Conservation (phyloP, 441 rosid species). For the Adansonia grandidieri region DNA sequence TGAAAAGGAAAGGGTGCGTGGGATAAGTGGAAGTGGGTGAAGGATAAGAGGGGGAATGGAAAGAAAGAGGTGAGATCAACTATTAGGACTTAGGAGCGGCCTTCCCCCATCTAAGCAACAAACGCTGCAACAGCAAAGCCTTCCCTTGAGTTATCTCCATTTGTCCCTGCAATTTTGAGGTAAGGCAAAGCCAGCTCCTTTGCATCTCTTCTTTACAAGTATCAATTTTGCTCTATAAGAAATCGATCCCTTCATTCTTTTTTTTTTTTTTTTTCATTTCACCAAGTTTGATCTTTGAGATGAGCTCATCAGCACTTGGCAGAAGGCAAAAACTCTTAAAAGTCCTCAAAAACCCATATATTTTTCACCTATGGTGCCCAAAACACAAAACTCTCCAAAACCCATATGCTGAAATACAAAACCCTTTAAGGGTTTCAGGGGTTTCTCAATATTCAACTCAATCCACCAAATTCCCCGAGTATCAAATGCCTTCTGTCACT, state of each 20-base stretch:
- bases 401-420: constrained; percentile 36
- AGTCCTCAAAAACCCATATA: constrained; percentile 25
- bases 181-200: background rate
- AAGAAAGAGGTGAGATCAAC: too few relatives aligned
- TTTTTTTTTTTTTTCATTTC: background rate
- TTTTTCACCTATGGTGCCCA: constrained; percentile 13
- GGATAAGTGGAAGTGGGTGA: too few relatives aligned
- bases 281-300: constrained; percentile 26
- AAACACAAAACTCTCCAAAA: constrained; percentile 35
- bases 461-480: constrained; percentile 71
- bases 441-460: constrained; percentile 51
- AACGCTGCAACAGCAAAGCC: background rate
- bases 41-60: too few relatives aligned
- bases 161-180: background rate
- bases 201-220: background rate
- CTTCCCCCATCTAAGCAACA: too few relatives aligned
- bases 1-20: too few relatives aligned
- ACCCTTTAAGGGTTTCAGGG: constrained; percentile 35
- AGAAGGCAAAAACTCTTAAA: constrained; percentile 40
- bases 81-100: too few relatives aligned
- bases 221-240: background rate
- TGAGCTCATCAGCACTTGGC: constrained; percentile 44
- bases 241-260: background rate
- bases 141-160: background rate
- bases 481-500: constrained; percentile 89